Base-by-base conservation (phyloP, 495 filamentous ascomycete species). In the Aspergillus heteromorphus region DNA sequence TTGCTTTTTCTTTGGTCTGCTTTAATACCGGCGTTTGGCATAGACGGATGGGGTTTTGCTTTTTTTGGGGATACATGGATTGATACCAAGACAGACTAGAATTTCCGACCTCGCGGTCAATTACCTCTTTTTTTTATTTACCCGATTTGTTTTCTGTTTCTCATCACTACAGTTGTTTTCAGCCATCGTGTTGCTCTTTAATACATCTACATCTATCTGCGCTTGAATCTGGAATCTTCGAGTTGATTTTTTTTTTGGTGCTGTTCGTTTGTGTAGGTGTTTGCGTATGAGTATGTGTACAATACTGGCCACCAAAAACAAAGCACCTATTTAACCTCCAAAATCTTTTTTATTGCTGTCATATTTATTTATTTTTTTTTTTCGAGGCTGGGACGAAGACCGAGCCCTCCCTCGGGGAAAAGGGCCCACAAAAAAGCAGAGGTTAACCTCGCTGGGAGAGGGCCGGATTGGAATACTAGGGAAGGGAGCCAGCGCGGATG, bases 21-120 rank as follows among this genome's bases (percentile, higher is more conserved):
- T 62, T 41, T 60, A 50, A 48, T 51, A 55, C 63, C 60, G 72
- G 70, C 69, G 72, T 73, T 64, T 67, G 67, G 63, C 40, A 74
- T 76, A 76, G 73, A 76, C 62, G 65, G 73, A 65, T 65, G 31
- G 63, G 70, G 65, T 48, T 49, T 66, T 68, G 56, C 51, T 59
- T 63, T 67, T 65, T 51, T 42, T 65, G 66, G 71, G 69, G 64
- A 73, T 72, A 62, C 67, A 73, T 69, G 70, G 73, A 61, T 64
- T 76, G 69, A 75, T 76, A 76, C 73, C 72, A 75, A 66, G 60
- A 58, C 55, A 65, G 57, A 57, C 54, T 75, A 73, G 72, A 73
- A 62, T 62, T 62, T 56, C 63, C 59, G 72, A 73, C 73, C 72
- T 70, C 74, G 57, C 72, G 70, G 73, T 74, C 71, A 64, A 61